Evolutionary conservation across 257 asterid genomes (phyloP).

Genomic region (Coffea eugenioides): DNA sequence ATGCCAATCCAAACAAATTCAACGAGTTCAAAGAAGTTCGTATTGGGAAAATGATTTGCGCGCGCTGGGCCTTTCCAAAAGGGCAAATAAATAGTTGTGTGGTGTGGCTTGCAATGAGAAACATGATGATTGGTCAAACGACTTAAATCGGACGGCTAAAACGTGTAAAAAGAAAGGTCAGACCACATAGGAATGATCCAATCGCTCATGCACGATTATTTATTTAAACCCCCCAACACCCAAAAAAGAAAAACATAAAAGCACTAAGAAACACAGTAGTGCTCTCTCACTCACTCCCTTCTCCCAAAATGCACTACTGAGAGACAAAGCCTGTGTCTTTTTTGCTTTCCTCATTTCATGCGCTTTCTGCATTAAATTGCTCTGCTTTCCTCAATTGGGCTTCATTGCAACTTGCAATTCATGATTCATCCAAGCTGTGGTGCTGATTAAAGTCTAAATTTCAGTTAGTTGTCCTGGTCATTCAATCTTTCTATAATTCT

Average conservation of each 20-base stretch:
- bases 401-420: background rate
- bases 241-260: too few species aligned
- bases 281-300: background rate
- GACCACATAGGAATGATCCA: background rate
- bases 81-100: too few species aligned
- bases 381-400: background rate
- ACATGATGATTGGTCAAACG: background rate
- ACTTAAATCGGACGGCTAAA: background rate
- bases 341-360: conserved; percentile 4
- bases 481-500: background rate
- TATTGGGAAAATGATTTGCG: conserved; percentile 22
- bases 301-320: background rate
- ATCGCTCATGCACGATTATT: conserved; percentile 11
- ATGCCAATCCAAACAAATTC: too few species aligned
- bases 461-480: background rate
- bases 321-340: background rate
- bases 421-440: background rate
- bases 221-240: background rate
- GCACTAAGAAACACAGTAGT: too few species aligned
- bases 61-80: too few species aligned
- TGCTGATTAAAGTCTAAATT: background rate
- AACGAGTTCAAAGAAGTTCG: conserved; percentile 1
- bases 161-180: background rate
- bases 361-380: background rate
- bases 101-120: background rate